Conservation (phyloP, 768 basidiomycete species). For the Rhodosporidiobolus odoratus region DNA sequence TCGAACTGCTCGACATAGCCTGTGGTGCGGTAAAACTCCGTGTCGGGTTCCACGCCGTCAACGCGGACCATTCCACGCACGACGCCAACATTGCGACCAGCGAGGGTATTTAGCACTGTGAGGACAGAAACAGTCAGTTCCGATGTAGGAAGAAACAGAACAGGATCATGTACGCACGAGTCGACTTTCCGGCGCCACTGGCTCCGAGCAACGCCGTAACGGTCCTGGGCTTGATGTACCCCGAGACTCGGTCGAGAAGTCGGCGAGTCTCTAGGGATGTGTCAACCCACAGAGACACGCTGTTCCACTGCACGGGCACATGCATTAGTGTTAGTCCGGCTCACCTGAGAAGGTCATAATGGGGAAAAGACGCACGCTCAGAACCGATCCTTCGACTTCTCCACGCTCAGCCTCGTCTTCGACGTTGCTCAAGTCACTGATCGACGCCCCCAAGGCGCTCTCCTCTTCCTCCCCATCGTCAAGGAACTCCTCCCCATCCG, state of each 20-base stretch:
- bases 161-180: conserved; percentile 32
- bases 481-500: conserved; percentile 26
- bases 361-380: conserved; percentile 13
- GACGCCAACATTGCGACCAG: conserved; percentile 48
- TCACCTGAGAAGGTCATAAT: neutral
- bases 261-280: conserved; percentile 31
- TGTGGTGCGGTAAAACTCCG: conserved; percentile 50
- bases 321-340: neutral
- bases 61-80: conserved; percentile 51
- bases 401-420: neutral
- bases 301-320: conserved; percentile 23
- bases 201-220: conserved; percentile 52
- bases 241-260: conserved; percentile 40
- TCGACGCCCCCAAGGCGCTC: neutral
- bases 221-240: conserved; percentile 39
- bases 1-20: conserved; percentile 48
- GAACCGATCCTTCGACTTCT: conserved; percentile 15
- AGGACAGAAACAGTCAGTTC: neutral
- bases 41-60: conserved; percentile 47
- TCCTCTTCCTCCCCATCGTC: conserved; percentile 11
- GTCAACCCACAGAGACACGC: conserved; percentile 36
- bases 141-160: too few relatives aligned
- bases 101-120: conserved; percentile 43
- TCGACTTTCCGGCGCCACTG: conserved; percentile 50
- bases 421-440: neutral